Percentiles rank a stretch among this genome's conserved stretches.
Evolutionary conservation across 139 green algal genomes (phyloP).

Genomic region (Chlamydomonas applanata): DNA sequence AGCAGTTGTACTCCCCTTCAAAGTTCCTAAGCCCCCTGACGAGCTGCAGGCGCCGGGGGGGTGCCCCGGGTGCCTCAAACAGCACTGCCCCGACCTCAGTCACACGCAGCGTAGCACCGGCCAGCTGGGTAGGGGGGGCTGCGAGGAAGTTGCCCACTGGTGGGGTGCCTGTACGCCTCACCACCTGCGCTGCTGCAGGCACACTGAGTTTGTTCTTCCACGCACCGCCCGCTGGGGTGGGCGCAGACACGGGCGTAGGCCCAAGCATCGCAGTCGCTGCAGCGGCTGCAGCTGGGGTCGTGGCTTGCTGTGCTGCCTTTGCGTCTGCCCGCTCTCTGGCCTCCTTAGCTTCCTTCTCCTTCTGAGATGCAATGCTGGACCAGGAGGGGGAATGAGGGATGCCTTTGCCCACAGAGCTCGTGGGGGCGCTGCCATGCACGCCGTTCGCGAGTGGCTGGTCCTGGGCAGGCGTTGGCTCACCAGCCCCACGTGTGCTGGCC

Average conservation of each 20-base stretch:
- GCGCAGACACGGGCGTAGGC: background rate
- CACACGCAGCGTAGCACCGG: background rate
- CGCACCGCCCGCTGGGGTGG: background rate
- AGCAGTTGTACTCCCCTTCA: constrained; percentile 85
- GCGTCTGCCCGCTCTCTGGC: background rate
- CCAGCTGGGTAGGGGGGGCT: background rate
- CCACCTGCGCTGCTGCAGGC: background rate
- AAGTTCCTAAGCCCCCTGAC: constrained; percentile 65
- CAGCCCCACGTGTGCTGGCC: too few relatives aligned
- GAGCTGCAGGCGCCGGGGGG: constrained; percentile 29
- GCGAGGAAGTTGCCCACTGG: constrained; percentile 9
- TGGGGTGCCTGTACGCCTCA: background rate
- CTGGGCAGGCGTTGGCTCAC: too few relatives aligned
- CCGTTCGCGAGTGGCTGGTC: too few relatives aligned
- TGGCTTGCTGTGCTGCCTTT: background rate
- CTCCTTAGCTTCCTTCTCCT: too few relatives aligned
- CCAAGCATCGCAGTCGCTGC: background rate
- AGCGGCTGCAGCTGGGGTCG: background rate
- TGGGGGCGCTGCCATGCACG: too few relatives aligned
- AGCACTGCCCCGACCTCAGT: constrained; percentile 11
- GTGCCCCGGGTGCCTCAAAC: constrained; percentile 22
- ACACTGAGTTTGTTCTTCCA: background rate
- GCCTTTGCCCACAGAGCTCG: too few relatives aligned
- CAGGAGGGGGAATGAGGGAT: too few relatives aligned
- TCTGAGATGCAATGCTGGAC: too few relatives aligned